These are phyloP conservation scores for Saturnispora serradocipensis DNA, from an alignment of 805 yeast genomes.

Conservation along the genomic window DNA sequence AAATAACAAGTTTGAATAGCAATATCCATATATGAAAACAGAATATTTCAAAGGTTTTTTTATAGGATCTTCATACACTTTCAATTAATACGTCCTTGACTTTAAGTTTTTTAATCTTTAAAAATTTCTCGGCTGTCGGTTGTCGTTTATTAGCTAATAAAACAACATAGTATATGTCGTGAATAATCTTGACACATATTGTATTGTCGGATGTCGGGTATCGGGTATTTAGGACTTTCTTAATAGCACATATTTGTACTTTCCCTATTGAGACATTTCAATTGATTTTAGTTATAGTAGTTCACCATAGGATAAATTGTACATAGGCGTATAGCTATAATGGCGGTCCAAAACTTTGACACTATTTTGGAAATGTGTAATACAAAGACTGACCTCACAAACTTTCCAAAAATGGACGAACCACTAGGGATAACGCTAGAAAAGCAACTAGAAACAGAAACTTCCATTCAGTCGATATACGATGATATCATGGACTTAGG, in stretches of 20 bases:
- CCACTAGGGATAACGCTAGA: conserved; percentile 28
- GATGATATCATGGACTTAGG: conserved; percentile 25
- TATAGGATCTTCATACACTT: no score
- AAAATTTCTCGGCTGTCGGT: background rate
- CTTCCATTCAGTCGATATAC: conserved; percentile 23
- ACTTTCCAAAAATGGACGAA: conserved; percentile 12
- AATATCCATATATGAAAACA: background rate
- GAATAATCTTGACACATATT: fast-evolving
- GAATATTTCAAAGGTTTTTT: background rate
- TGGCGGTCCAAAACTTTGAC: conserved; percentile 13
- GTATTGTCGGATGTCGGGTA: background rate
- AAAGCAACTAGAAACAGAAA: conserved; percentile 34
- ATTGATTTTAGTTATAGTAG: background rate
- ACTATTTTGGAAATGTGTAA: conserved; percentile 18
- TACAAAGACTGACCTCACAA: background rate
- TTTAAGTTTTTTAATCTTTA: no score
- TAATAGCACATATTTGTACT: background rate
- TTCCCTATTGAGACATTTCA: conserved; percentile 4
- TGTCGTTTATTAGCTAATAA: background rate
- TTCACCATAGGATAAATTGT: background rate
- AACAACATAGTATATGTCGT: no score
- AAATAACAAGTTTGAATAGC: background rate
- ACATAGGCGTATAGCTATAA: background rate
- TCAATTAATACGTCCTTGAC: no score
- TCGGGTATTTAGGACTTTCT: background rate